Conservation (phyloP, 257 asterid genomes). For the Solanum bulbocastanum region DNA sequence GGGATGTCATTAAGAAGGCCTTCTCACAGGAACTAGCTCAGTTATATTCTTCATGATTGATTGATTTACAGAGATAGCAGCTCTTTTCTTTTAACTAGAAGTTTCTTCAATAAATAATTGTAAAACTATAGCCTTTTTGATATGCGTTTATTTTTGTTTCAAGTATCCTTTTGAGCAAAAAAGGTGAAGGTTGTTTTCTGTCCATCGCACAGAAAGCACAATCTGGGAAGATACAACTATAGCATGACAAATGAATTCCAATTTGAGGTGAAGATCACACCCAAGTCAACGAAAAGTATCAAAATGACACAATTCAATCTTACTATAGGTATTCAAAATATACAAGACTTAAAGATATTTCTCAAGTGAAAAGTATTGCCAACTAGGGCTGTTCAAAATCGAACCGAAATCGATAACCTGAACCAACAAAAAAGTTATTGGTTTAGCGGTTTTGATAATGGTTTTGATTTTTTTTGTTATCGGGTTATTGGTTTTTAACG, state of each 20-base stretch:
- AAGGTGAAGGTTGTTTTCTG: neutral
- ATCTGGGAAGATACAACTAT: neutral
- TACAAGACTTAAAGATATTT: too few relatives aligned
- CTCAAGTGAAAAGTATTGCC: too few relatives aligned
- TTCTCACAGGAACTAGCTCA: constrained; percentile 60
- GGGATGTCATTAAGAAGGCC: constrained; percentile 55
- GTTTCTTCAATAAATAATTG: neutral
- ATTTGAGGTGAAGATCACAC: too few relatives aligned
- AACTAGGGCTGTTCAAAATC: too few relatives aligned
- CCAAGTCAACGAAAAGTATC: too few relatives aligned
- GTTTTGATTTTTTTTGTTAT: too few relatives aligned
- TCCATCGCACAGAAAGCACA: neutral
- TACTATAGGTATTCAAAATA: too few relatives aligned
- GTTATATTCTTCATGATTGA: constrained; percentile 51
- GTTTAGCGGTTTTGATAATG: too few relatives aligned
- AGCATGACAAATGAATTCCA: neutral
- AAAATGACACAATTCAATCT: too few relatives aligned
- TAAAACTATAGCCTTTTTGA: neutral
- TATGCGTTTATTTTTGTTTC: neutral
- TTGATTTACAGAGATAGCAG: neutral
- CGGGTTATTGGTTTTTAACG: too few relatives aligned
- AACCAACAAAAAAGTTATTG: too few relatives aligned
- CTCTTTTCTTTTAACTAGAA: neutral
- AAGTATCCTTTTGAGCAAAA: neutral
- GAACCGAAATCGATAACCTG: too few relatives aligned